phyloP scores from a whole-genome alignment of 352 stramenopile species.

The Aphanomyces astaci region DNA sequence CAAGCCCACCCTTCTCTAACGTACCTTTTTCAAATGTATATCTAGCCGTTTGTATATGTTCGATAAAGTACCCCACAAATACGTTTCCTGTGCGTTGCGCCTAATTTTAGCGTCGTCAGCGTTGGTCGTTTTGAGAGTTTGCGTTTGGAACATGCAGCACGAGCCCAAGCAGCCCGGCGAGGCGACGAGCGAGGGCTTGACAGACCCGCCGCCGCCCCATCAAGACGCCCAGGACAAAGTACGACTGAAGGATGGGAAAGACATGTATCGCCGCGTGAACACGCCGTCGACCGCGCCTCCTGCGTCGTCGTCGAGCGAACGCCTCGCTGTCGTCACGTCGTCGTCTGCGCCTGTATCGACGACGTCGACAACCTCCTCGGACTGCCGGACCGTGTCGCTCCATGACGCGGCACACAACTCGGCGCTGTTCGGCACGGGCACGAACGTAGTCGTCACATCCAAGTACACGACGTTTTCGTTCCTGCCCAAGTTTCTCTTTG shows the following conservation, averaged over 20 bases:
- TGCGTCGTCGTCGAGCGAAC: neutral
- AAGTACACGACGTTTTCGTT: conserved; percentile 87
- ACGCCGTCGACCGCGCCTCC: neutral
- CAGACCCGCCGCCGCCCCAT: neutral
- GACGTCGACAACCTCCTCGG: neutral
- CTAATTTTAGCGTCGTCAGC: neutral
- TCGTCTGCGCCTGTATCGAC: neutral
- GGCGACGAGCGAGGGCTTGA: neutral
- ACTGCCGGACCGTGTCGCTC: conserved; percentile 53
- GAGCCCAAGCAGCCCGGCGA: neutral
- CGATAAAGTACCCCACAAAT: neutral
- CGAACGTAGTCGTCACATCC: conserved; percentile 84
- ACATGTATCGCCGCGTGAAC: neutral
- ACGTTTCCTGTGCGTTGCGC: neutral
- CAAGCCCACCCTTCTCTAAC: neutral
- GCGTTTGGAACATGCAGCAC: neutral
- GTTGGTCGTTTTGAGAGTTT: neutral
- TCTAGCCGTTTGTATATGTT: neutral
- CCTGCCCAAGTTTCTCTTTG: conserved; percentile 80
- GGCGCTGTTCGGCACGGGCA: conserved; percentile 51
- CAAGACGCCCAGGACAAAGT: neutral
- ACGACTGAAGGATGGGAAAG: neutral
- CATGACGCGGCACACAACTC: conserved; percentile 59
- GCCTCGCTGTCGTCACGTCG: conserved; percentile 6
- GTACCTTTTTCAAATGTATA: neutral